A percentile compares a stretch with the other conserved stretches of the same genome.
Conservation (phyloP, 768 basidiomycete genomes). For the Rhizopogon vinicolor region DNA sequence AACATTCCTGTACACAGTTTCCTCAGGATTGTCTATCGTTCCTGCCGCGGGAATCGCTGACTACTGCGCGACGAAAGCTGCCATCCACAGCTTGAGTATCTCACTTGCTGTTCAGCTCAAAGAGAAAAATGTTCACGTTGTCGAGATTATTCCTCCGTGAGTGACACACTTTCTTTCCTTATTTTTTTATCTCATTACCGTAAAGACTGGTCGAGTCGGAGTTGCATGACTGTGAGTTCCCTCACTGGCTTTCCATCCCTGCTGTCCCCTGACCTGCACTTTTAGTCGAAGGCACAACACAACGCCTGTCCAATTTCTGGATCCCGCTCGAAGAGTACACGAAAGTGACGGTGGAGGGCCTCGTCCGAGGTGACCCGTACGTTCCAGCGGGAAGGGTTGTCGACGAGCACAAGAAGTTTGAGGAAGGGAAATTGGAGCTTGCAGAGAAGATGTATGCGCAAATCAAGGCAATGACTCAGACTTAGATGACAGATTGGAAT, state of each 20-base stretch:
- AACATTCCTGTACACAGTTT: constrained; percentile 46
- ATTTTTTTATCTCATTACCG: background rate
- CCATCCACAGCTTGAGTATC: constrained; percentile 46
- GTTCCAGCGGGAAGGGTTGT: constrained; percentile 21
- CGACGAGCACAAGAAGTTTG: constrained; percentile 17
- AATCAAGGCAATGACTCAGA: background rate
- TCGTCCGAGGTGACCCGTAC: constrained; percentile 29
- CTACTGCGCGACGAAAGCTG: constrained; percentile 57
- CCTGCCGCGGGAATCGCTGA: constrained; percentile 39
- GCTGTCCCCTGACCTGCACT: constrained; percentile 42
- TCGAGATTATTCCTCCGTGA: constrained; percentile 58
- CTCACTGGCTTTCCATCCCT: background rate
- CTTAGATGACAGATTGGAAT: background rate
- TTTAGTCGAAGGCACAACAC: constrained; percentile 48
- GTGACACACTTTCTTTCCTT: constrained; percentile 14
- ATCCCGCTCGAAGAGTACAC: constrained; percentile 50
- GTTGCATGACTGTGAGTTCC: constrained; percentile 48
- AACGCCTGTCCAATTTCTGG: constrained; percentile 47
- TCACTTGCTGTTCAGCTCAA: constrained; percentile 44
- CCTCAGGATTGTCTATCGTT: constrained; percentile 46
- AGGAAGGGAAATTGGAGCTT: constrained; percentile 24
- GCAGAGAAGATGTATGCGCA: background rate
- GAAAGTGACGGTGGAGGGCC: constrained; percentile 31
- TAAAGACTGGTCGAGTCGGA: constrained; percentile 56
- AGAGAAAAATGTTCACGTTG: constrained; percentile 46